Evolutionary conservation across 2,329 filamentous ascomycete genomes (phyloP).

Genomic region (Bipolaris bicolor): DNA sequence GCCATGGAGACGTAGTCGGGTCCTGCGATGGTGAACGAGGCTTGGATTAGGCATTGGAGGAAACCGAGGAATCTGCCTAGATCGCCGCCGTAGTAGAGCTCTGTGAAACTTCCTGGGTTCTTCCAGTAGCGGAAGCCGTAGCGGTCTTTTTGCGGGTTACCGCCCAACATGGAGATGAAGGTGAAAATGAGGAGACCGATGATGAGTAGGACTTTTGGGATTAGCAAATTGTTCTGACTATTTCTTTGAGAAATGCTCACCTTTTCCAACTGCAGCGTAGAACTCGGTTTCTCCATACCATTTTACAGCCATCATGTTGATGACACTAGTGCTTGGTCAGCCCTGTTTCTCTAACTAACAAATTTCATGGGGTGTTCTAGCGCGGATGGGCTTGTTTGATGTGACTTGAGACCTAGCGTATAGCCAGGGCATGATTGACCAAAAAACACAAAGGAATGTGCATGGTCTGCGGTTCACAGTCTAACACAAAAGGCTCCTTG

Average conservation of each 20-base stretch:
- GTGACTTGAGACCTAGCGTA: neutral
- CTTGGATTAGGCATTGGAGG: conserved; percentile 72
- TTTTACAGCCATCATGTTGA: conserved; percentile 70
- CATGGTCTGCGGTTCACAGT: neutral
- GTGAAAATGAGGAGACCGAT: conserved; percentile 62
- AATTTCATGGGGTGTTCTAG: neutral
- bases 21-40: conserved; percentile 55
- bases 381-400: neutral
- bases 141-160: conserved; percentile 68
- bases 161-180: conserved; percentile 82
- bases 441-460: no score
- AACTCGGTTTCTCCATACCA: conserved; percentile 69
- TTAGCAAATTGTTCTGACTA: neutral
- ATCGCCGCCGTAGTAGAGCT: conserved; percentile 67
- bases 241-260: neutral
- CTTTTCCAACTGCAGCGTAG: conserved; percentile 67
- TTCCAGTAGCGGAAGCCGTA: conserved; percentile 58
- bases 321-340: conserved; percentile 44
- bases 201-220: conserved; percentile 51
- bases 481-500: neutral
- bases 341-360: neutral
- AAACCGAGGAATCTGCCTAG: conserved; percentile 80
- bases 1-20: conserved; percentile 59
- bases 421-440: neutral
- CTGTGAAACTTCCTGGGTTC: conserved; percentile 71